phyloP scores from a whole-genome alignment of 139 green algal genomes.

The Coccomyxa sp. region DNA sequence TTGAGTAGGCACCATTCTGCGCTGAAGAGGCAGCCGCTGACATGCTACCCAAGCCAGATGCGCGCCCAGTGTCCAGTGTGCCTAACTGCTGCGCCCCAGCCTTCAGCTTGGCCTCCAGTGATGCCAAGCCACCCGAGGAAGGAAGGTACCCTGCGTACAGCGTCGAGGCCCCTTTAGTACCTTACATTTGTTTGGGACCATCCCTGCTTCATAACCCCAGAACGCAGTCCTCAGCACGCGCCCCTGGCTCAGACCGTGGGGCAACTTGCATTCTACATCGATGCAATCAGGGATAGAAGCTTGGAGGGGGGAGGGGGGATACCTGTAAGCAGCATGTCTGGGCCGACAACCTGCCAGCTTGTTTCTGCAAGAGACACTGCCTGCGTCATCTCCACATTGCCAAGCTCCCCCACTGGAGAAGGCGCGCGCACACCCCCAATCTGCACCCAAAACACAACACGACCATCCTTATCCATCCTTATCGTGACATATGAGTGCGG shows the following conservation, averaged over 20 bases:
- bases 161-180: too few relatives aligned
- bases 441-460: constrained; percentile 8
- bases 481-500: neutral
- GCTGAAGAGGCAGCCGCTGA: neutral
- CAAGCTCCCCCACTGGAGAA: constrained; percentile 93
- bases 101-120: constrained; percentile 2
- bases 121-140: constrained; percentile 41
- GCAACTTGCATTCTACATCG: too few relatives aligned
- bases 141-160: constrained; percentile 83
- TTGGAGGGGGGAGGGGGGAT: too few relatives aligned
- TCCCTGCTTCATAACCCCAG: too few relatives aligned
- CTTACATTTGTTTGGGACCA: too few relatives aligned
- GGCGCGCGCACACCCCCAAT: constrained; percentile 73
- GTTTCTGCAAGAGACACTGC: constrained; percentile 73
- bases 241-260: too few relatives aligned
- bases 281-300: too few relatives aligned
- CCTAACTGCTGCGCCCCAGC: neutral
- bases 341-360: constrained; percentile 59
- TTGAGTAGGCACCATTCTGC: neutral
- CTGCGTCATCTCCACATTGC: constrained; percentile 95
- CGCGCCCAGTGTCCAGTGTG: neutral
- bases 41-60: neutral
- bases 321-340: constrained; percentile 84
- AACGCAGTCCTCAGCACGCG: too few relatives aligned
- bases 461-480: neutral